Conservation (phyloP, 2,329 filamentous ascomycete genomes). For the Shiraia sp. region DNA sequence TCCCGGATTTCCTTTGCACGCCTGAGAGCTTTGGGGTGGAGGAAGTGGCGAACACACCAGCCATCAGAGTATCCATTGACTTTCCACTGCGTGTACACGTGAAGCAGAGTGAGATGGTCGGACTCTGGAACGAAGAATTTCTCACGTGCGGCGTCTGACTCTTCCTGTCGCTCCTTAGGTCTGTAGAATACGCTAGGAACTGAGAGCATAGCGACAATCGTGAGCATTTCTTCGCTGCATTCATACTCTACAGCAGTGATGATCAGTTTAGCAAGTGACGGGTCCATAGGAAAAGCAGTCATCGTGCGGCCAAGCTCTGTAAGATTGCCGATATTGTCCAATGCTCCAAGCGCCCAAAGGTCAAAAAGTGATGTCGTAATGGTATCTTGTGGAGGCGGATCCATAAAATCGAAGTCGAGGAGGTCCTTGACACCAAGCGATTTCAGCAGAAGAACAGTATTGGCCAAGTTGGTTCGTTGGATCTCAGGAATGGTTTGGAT, state of each 20-base stretch:
- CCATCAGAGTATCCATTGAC: constrained; percentile 85
- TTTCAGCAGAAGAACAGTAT: constrained; percentile 92
- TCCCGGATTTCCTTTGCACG: constrained; percentile 93
- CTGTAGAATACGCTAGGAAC: constrained; percentile 97
- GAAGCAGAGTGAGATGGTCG: constrained; percentile 91
- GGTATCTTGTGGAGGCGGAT: constrained; percentile 95
- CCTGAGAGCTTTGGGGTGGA: constrained; percentile 91
- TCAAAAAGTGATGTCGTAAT: constrained; percentile 98
- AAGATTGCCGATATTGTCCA: constrained; percentile 92
- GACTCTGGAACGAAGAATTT: constrained; percentile 99
- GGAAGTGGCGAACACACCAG: constrained; percentile 92
- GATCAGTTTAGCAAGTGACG: constrained; percentile 88
- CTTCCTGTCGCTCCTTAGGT: constrained; percentile 93
- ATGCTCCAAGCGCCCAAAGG: constrained; percentile 89
- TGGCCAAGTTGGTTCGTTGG: constrained; percentile 92
- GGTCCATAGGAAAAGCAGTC: constrained; percentile 98
- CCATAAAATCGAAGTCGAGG: constrained; percentile 98
- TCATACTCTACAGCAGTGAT: constrained; percentile 89
- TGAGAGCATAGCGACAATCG: constrained; percentile 96
- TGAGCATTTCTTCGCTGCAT: constrained; percentile 97
- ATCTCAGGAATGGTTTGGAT: constrained; percentile 97
- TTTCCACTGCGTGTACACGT: constrained; percentile 96
- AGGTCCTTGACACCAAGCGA: constrained; percentile 92
- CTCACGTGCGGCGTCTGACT: constrained; percentile 91
- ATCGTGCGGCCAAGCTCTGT: constrained; percentile 86